Evolutionary conservation across 805 yeast genomes (phyloP).

Genomic region (Metschnikowia arizonensis): DNA sequence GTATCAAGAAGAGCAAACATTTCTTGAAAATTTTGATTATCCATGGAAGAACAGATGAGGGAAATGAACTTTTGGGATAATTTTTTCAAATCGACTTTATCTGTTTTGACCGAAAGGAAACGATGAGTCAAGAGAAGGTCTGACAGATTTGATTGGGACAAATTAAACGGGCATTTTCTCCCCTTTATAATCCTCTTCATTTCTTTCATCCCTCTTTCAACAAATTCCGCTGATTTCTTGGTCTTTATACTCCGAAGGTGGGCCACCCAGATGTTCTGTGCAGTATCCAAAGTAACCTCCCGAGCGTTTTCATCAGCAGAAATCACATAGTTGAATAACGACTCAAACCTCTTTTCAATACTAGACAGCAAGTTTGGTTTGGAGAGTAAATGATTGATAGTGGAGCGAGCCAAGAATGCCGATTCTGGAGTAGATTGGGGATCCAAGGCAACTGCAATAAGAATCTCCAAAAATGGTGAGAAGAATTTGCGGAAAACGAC

Average conservation of each 20-base stretch:
- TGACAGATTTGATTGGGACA: too few species aligned
- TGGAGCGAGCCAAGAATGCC: conserved; percentile 12
- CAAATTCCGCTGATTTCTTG: conserved; percentile 6
- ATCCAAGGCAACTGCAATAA: conserved; percentile 4
- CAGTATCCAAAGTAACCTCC: conserved; percentile 7
- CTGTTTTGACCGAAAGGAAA: conserved; percentile 7
- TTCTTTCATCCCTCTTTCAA: neutral
- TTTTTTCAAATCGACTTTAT: conserved; percentile 5
- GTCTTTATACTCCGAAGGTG: conserved; percentile 19
- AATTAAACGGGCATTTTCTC: too few species aligned
- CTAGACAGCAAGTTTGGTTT: conserved; percentile 53
- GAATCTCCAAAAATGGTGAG: conserved; percentile 1
- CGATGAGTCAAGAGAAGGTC: conserved; percentile 10
- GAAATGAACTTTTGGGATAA: conserved; percentile 6
- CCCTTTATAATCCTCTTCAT: neutral
- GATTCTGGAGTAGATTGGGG: neutral
- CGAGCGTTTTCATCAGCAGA: conserved; percentile 1
- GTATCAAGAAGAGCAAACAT: conserved; percentile 8
- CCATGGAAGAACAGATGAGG: conserved; percentile 2
- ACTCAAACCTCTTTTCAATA: conserved; percentile 42
- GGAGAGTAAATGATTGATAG: conserved; percentile 39
- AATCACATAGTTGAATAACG: conserved; percentile 18
- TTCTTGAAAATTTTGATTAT: conserved; percentile 3
- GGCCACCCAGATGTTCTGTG: conserved; percentile 12
- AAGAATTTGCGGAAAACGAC: conserved; percentile 12